Conservation (phyloP, 208 protist species). For the Angomonas deanei region DNA sequence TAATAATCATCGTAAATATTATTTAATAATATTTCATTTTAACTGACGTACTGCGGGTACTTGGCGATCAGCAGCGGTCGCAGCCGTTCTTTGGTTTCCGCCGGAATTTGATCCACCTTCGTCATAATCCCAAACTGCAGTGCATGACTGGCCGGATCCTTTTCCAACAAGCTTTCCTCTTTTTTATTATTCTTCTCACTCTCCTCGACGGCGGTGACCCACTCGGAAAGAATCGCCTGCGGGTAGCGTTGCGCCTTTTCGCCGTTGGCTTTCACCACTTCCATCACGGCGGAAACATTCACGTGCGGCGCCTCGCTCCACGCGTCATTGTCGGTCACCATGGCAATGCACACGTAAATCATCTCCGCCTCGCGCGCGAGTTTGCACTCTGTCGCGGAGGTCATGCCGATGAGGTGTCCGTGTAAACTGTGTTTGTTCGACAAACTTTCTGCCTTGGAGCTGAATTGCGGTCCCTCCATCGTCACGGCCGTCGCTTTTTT, state of each 20-base stretch:
- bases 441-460: constrained; percentile 78
- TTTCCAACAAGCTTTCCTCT: not conserved
- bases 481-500: constrained; percentile 62
- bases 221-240: constrained; percentile 29
- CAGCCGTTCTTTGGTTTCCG: constrained; percentile 37
- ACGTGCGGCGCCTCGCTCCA: constrained; percentile 85
- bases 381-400: constrained; percentile 82
- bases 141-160: constrained; percentile 56
- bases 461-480: constrained; percentile 92
- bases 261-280: constrained; percentile 52
- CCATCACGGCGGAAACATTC: constrained; percentile 38
- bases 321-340: constrained; percentile 94
- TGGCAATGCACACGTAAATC: constrained; percentile 72
- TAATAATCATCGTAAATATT: no score
- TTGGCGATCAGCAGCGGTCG: constrained; percentile 44
- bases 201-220: constrained; percentile 9
- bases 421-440: constrained; percentile 64
- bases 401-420: constrained; percentile 92
- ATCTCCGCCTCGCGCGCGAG: constrained; percentile 92
- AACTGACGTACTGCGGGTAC: constrained; percentile 34
- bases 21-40: not conserved
- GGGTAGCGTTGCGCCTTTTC: constrained; percentile 66
- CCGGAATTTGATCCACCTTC: constrained; percentile 28
- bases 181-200: not conserved
- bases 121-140: constrained; percentile 54